phyloP scores from a whole-genome alignment of 768 basidiomycete species.

The Boletus vermiculosoides region DNA sequence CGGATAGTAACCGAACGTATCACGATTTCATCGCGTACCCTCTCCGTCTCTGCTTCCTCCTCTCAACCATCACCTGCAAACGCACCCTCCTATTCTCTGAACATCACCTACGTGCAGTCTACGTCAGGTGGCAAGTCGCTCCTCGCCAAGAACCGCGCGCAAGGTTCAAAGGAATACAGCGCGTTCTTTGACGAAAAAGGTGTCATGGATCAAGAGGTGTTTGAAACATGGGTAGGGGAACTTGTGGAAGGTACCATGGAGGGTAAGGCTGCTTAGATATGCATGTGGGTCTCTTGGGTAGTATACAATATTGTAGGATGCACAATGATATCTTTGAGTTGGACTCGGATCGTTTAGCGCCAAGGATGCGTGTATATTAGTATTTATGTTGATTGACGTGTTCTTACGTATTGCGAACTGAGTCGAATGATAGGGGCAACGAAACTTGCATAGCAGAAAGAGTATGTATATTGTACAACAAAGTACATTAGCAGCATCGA shows the following conservation, averaged over 20 bases:
- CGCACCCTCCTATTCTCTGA: constrained; percentile 67
- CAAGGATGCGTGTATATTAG: not conserved
- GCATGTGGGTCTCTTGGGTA: constrained; percentile 3
- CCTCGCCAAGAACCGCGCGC: constrained; percentile 65
- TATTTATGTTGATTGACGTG: not conserved
- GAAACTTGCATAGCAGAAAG: too few species aligned
- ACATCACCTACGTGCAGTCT: constrained; percentile 70
- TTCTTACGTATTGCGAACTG: too few species aligned
- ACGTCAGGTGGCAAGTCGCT: constrained; percentile 85
- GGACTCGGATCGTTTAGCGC: not conserved
- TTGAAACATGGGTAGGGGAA: constrained; percentile 77
- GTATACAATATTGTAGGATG: constrained; percentile 31
- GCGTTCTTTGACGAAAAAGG: constrained; percentile 83
- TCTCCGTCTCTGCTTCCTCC: constrained; percentile 38
- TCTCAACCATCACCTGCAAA: constrained; percentile 33
- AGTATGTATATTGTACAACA: not conserved
- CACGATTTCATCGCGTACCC: constrained; percentile 68
- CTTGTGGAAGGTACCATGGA: constrained; percentile 74
- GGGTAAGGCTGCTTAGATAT: constrained; percentile 49
- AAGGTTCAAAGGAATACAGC: constrained; percentile 56
- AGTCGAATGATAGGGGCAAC: not conserved
- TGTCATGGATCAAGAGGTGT: constrained; percentile 68
- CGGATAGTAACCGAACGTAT: constrained; percentile 92
- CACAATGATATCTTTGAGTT: constrained; percentile 24
- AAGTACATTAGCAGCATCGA: constrained; percentile 8